A percentile compares a stretch with the other conserved stretches of the same genome.
These are phyloP conservation scores for Leccinum fallax DNA, from an alignment of 1,284 basidiomycete species.

Conservation along the genomic window DNA sequence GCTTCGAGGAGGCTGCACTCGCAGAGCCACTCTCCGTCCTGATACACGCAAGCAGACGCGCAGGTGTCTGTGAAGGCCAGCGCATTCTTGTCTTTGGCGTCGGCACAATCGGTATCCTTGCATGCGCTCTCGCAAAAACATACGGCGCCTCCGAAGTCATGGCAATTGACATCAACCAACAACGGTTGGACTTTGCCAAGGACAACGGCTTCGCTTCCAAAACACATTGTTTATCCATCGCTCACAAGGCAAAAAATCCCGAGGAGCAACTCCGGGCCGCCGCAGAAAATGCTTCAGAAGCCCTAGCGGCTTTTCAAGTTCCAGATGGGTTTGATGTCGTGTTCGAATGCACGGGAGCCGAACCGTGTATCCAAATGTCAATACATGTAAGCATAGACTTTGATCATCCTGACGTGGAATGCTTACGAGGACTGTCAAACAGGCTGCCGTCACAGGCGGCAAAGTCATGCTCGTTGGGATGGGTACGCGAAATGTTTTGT, in stretches of 20 bases:
- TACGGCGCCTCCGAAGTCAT: slow-evolving; percentile 71
- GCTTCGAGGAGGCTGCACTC: slow-evolving; percentile 80
- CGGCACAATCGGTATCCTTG: slow-evolving; percentile 90
- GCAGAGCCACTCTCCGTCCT: slow-evolving; percentile 92
- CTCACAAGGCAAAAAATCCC: slow-evolving; percentile 49
- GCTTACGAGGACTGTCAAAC: slow-evolving; percentile 21
- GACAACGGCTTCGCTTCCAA: slow-evolving; percentile 76
- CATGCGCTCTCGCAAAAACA: slow-evolving; percentile 76
- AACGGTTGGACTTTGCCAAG: slow-evolving; percentile 77
- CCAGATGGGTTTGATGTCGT: slow-evolving; percentile 88
- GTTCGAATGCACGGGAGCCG: slow-evolving; percentile 95
- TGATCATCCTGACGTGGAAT: slow-evolving; percentile 9
- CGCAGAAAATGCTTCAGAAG: slow-evolving; percentile 57
- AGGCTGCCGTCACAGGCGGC: slow-evolving; percentile 83
- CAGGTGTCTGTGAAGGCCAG: slow-evolving; percentile 59
- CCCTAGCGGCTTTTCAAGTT: slow-evolving; percentile 60
- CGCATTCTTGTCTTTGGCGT: slow-evolving; percentile 88
- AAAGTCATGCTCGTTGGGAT: slow-evolving; percentile 94
- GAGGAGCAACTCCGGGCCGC: slow-evolving; percentile 71
- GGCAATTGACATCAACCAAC: slow-evolving; percentile 84
- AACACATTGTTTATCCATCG: slow-evolving; percentile 64
- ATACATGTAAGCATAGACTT: slow-evolving; percentile 63
- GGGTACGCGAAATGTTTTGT: slow-evolving; percentile 82
- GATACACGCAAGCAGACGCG: slow-evolving; percentile 80
- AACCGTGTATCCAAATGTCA: slow-evolving; percentile 87